Conservation (phyloP, 768 basidiomycete genomes). For the Dentipellis sp. region DNA sequence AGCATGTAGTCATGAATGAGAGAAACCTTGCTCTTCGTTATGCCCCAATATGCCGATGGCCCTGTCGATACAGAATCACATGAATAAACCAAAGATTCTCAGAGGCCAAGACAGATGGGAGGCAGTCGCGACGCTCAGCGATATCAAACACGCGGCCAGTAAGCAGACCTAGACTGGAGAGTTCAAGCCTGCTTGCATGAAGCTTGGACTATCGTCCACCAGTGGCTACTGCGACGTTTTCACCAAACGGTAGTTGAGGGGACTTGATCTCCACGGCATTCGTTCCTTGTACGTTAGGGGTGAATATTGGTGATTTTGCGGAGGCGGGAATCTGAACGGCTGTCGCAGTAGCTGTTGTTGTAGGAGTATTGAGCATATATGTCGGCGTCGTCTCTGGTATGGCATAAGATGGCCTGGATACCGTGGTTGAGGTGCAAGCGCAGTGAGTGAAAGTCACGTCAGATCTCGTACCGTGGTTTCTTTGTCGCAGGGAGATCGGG, state of each 20-base stretch:
- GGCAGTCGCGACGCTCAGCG: neutral
- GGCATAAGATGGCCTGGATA: conserved; percentile 12
- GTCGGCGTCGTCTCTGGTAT: conserved; percentile 2
- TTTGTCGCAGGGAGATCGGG: conserved; percentile 13
- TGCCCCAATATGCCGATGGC: conserved; percentile 2
- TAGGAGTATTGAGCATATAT: neutral
- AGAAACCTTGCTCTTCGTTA: conserved; percentile 13
- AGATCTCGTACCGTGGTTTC: conserved; percentile 14
- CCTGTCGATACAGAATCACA: conserved; percentile 13
- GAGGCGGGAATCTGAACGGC: too few relatives aligned
- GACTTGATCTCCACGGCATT: conserved; percentile 39
- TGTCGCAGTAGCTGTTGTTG: too few relatives aligned
- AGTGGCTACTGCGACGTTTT: conserved; percentile 48
- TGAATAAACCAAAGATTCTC: conserved; percentile 15
- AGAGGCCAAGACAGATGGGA: conserved; percentile 9
- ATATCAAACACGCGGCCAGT: neutral
- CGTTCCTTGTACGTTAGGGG: too few relatives aligned
- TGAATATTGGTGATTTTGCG: too few relatives aligned
- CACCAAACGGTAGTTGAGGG: conserved; percentile 52
- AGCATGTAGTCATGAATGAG: conserved; percentile 1
- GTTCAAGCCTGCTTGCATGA: conserved; percentile 2
- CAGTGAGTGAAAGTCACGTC: neutral
- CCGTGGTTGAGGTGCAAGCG: conserved; percentile 6
- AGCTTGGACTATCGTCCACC: conserved; percentile 18
- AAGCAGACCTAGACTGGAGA: neutral